A percentile compares a stretch with the other conserved stretches of the same genome.
Conservation (phyloP, 352 stramenopile species). For the Globisporangium polare region DNA sequence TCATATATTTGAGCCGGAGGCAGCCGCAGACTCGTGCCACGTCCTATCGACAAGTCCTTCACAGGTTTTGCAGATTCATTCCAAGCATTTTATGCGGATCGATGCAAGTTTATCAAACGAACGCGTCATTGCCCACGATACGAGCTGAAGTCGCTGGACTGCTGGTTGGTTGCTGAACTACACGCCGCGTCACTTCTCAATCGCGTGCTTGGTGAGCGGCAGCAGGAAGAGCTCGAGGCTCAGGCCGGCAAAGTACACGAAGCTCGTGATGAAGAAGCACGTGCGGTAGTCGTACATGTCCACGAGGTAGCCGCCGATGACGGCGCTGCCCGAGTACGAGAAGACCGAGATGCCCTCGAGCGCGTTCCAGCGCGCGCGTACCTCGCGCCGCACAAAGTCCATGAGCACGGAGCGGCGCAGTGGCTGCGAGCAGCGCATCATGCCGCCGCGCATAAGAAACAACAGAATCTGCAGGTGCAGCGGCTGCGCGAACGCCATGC, state of each 20-base stretch:
- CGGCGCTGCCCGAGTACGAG: constrained; percentile 27
- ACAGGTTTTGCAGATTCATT: too few relatives aligned
- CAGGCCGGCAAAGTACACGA: constrained; percentile 26
- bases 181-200: constrained; percentile 11
- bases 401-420: constrained; percentile 75
- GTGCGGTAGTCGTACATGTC: constrained; percentile 28
- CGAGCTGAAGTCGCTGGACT: too few relatives aligned
- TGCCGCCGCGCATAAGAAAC: constrained; percentile 73
- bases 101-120: background rate
- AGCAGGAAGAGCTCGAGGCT: constrained; percentile 22
- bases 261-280: constrained; percentile 31
- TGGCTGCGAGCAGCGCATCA: constrained; percentile 83
- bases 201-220: constrained; percentile 13
- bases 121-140: background rate
- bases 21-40: too few relatives aligned
- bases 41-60: too few relatives aligned
- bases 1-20: too few relatives aligned
- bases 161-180: background rate
- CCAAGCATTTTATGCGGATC: too few relatives aligned
- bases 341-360: constrained; percentile 27
- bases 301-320: constrained; percentile 27
- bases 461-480: constrained; percentile 56
- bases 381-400: constrained; percentile 52
- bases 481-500: constrained; percentile 57
- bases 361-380: constrained; percentile 28